Percentiles rank a stretch among this genome's conserved stretches.
These are phyloP conservation scores for Talaromyces piceae DNA, from an alignment of 2,329 filamentous ascomycete genomes.

Conservation along the genomic window DNA sequence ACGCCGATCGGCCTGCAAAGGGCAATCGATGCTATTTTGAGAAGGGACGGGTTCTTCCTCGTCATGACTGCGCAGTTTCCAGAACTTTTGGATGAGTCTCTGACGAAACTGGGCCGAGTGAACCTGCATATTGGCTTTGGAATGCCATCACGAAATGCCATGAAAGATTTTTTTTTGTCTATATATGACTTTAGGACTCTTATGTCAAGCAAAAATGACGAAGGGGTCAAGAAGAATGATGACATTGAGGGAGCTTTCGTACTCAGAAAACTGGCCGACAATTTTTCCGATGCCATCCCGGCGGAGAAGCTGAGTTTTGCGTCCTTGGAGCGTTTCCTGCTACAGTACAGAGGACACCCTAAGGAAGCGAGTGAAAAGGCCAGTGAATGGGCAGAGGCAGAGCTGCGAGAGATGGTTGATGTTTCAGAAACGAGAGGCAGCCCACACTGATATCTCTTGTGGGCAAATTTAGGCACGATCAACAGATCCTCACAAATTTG, in stretches of 20 bases:
- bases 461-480: no score
- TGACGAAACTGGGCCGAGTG: constrained; percentile 65
- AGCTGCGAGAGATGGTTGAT: constrained; percentile 5
- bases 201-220: constrained; percentile 12
- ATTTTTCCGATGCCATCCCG: constrained; percentile 50
- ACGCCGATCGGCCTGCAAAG: constrained; percentile 72
- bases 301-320: constrained; percentile 50
- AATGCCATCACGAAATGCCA: constrained; percentile 19
- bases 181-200: constrained; percentile 21
- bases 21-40: constrained; percentile 73
- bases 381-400: constrained; percentile 14
- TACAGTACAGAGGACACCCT: constrained; percentile 56
- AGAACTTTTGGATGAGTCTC: constrained; percentile 62
- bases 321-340: constrained; percentile 58
- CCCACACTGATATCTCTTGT: not conserved
- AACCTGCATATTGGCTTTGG: constrained; percentile 60
- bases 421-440: constrained; percentile 5
- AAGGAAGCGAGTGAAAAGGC: constrained; percentile 47
- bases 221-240: constrained; percentile 21
- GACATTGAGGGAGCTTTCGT: constrained; percentile 21
- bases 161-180: constrained; percentile 22
- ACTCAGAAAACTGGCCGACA: constrained; percentile 22
- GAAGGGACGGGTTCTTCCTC: constrained; percentile 69
- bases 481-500: no score
- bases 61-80: constrained; percentile 76